Conservation (phyloP, 1,284 basidiomycete genomes). For the Ceratorhiza oryzae-sativae region DNA sequence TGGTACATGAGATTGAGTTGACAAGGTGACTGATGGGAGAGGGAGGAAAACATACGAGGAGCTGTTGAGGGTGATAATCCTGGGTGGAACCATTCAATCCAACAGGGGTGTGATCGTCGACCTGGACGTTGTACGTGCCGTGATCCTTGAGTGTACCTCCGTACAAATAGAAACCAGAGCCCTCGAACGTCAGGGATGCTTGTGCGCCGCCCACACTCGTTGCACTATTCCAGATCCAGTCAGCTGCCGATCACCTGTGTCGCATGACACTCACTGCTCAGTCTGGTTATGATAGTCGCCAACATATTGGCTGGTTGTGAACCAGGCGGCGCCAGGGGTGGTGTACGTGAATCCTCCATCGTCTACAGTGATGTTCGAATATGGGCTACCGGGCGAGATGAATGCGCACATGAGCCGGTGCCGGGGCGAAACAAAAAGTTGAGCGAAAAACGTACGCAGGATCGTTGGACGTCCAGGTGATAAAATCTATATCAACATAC, state of each 20-base stretch:
- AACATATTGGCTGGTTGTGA: neutral
- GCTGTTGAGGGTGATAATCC: constrained; percentile 1
- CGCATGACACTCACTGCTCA: constrained; percentile 5
- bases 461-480: constrained; percentile 35
- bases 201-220: constrained; percentile 8
- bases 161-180: constrained; percentile 18
- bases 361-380: constrained; percentile 10
- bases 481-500: constrained; percentile 28
- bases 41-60: constrained; percentile 7
- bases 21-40: neutral
- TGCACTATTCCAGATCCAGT: neutral
- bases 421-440: neutral
- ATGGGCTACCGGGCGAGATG: neutral
- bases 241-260: neutral
- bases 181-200: constrained; percentile 13
- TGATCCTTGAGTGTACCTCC: constrained; percentile 15
- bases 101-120: constrained; percentile 5
- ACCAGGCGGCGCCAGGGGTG: neutral
- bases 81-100: neutral
- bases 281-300: constrained; percentile 15
- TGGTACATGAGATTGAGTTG: neutral
- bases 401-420: neutral
- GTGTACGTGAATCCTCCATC: neutral
- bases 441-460: neutral
- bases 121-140: constrained; percentile 22